phyloP scores from a whole-genome alignment of 345 rosid genomes.

The Lumnitzera littorea region DNA sequence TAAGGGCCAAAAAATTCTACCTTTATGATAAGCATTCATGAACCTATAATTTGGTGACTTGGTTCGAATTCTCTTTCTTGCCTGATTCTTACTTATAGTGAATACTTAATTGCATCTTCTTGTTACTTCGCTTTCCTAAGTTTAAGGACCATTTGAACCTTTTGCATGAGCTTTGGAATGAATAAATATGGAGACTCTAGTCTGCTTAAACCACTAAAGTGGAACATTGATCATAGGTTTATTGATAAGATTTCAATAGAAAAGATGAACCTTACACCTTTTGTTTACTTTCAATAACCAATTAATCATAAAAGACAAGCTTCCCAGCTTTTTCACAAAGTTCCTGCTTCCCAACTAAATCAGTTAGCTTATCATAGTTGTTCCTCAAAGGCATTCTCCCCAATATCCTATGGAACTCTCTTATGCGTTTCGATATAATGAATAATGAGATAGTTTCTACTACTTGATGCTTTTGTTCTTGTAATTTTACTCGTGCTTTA shows the following conservation, averaged over 20 bases:
- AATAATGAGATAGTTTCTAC: too few species aligned
- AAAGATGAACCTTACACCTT: too few species aligned
- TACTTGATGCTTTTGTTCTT: too few species aligned
- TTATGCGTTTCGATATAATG: not conserved
- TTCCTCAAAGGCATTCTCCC: constrained; percentile 21
- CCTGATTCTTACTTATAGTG: too few species aligned
- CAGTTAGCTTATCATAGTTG: constrained; percentile 8
- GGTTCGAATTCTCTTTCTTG: too few species aligned
- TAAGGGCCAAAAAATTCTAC: constrained; percentile 83
- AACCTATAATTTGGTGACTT: constrained; percentile 97
- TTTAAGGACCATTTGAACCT: too few species aligned
- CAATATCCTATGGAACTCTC: constrained; percentile 11
- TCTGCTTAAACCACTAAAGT: constrained; percentile 85
- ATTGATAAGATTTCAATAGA: constrained; percentile 36
- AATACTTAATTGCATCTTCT: too few species aligned
- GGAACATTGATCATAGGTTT: constrained; percentile 82
- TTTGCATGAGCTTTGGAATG: constrained; percentile 45
- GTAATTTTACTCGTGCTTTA: too few species aligned
- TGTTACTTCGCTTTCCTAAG: too few species aligned
- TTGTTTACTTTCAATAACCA: not conserved
- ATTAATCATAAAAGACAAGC: constrained; percentile 13
- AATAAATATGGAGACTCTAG: constrained; percentile 89
- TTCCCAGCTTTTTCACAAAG: constrained; percentile 14
- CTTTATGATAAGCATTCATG: constrained; percentile 85
- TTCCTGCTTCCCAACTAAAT: constrained; percentile 15